These are phyloP conservation scores for Yarrowia osloensis DNA, from an alignment of 805 yeast genomes.

Conservation along the genomic window DNA sequence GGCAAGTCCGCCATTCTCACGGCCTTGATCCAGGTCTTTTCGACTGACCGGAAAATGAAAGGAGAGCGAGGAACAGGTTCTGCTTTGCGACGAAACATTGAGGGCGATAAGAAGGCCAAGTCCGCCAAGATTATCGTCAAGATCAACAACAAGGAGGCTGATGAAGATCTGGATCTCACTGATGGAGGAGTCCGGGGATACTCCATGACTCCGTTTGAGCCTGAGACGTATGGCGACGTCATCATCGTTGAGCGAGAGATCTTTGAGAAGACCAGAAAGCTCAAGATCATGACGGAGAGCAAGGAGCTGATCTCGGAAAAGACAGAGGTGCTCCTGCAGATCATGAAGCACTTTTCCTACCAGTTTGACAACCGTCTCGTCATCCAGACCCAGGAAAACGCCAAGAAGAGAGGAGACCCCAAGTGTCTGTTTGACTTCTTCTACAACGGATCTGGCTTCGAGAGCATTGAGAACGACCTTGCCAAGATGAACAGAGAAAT, in stretches of 20 bases:
- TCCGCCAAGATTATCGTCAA: slow-evolving; percentile 68
- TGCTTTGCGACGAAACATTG: slow-evolving; percentile 70
- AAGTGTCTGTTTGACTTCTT: slow-evolving; percentile 71
- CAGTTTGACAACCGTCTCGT: slow-evolving; percentile 90
- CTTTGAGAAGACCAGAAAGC: slow-evolving; percentile 54
- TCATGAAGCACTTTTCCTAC: slow-evolving; percentile 70
- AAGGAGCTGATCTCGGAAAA: slow-evolving; percentile 61
- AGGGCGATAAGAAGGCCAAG: slow-evolving; percentile 70
- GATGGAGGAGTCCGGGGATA: neutral
- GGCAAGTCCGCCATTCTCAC: slow-evolving; percentile 90
- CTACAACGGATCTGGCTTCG: slow-evolving; percentile 76
- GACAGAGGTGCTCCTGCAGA: slow-evolving; percentile 62
- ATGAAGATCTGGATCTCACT: slow-evolving; percentile 54
- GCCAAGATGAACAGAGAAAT: slow-evolving; percentile 47
- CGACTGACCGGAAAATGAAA: slow-evolving; percentile 85
- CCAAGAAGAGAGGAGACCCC: slow-evolving; percentile 77
- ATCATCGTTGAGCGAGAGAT: slow-evolving; percentile 72
- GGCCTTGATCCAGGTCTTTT: slow-evolving; percentile 72
- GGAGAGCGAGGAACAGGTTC: slow-evolving; percentile 59
- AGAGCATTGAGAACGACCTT: slow-evolving; percentile 53
- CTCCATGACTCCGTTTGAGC: slow-evolving; percentile 58
- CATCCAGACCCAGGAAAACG: slow-evolving; percentile 89
- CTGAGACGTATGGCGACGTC: slow-evolving; percentile 63
- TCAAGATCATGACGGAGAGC: slow-evolving; percentile 54
- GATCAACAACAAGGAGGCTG: slow-evolving; percentile 43